Evolutionary conservation across 106 monocot species (phyloP), one percentile per base, ranked within the genome.

Genomic region (Dendrobium chrysotoxum): DNA sequence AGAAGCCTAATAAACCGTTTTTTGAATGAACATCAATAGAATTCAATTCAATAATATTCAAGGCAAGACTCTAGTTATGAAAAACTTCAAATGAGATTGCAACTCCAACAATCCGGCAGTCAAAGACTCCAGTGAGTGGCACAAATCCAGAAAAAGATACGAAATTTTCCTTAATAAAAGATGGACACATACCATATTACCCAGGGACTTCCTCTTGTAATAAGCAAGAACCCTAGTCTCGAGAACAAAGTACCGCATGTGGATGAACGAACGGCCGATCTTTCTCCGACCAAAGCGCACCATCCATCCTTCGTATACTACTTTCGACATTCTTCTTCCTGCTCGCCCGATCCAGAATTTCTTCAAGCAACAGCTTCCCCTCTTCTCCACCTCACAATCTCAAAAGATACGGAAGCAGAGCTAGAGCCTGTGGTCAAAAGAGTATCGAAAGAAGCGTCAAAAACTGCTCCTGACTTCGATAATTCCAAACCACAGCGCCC

Each of bases 301-400:
- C 92, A 98, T 91, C 97, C 97, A 98, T 64, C 97, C 94, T 45
- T 98, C 94, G 31, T 89, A 84, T 13, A 91, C 86, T 47, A 89
- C 87, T 80, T 90, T 89, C 79, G 86, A 85, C 88, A 88, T 86
- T 79, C 54, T 53, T 72, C 47, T 44, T 12, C 35, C 53, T 40
- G 2, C 80, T 38, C 53, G 12, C 28, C 16, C 46, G 25, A 53
- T 72, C 55, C 23, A 75, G 40, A 72, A 58, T 25, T 40, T 28
- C 80, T 78, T 35, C 57, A 75, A 40, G 0, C 28, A 47, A 47
- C 9, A 45, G 26, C 26, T 46, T 25, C 46, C 46, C 46, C 47
- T 46, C 76, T 47, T 46, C 76, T 25, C 76, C 13, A 76, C 47
- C 76, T 26, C 76, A 46, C 47, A 76, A 76, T 76, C 76, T 39